Base-by-base conservation (phyloP, 2,329 filamentous ascomycete species). In the Xylariaceae sp. region DNA sequence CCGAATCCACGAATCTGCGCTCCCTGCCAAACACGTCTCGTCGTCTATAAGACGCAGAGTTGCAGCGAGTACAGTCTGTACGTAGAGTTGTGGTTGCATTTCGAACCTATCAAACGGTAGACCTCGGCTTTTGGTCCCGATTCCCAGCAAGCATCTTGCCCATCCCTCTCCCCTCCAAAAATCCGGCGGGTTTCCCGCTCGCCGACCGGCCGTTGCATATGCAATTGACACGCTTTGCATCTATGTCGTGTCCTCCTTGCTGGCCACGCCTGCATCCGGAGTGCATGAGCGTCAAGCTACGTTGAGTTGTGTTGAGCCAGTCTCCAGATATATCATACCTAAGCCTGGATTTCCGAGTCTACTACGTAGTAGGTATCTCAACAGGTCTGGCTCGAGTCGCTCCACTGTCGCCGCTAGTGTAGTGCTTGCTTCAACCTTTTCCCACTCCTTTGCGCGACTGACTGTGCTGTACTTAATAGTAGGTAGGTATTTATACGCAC, bases 161-260 rank as follows among this genome's bases (percentile, higher is more conserved):
- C 40, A 39, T 29, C 46, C 49, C 19, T 19, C 19, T 19, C 19
- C 19, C 19, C 19, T 19, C 19, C 19, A 19, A 19, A 55, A 27
- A 35, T 54, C 54, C 30, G 46, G 55, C 12, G 34, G 51, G 47
- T 41, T 52, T 56, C 62, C 60, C 60, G 62, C 62, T 58, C 61
- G 59, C 61, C 62, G 62, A 67, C 59, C 63, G 66, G 67, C 69
- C 68, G 65, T 64, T 70, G 68, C 67, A 70, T 68, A 69, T 70
- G 68, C 68, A 52, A 45, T 43, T 48, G 50, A 51, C 41, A 42
- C 55, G 46, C 53, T 50, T 55, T 54, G 56, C 58, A 65, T 56
- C 63, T 65, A 64, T 70, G 67, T 69, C 66, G 65, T 70, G 66
- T 67, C 63, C 59, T 62, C 63, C 54, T 56, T 58, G 66, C 64